Evolutionary conservation across 208 protist species (phyloP), one percentile per base, ranked within the genome.

Genomic region (Trypanosoma caninum): DNA sequence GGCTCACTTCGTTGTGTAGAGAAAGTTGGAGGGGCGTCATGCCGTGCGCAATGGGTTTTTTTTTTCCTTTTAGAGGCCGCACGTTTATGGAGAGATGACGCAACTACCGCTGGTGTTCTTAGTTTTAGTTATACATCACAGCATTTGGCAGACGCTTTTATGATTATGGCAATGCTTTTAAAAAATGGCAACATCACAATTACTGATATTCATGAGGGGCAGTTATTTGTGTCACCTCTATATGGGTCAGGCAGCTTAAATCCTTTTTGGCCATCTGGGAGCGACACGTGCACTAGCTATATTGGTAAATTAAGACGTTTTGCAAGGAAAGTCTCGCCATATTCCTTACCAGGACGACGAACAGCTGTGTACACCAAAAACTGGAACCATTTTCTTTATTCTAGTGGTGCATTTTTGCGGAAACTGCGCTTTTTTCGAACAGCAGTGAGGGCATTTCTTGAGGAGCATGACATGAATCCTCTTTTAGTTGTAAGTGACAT

Each of bases 401-500:
- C 73, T 40, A 62, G 53, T 23, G 55, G 51, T n/a, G 31, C 53
- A 13, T 65, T 66, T 2, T 23, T 56, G n/a, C 62, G 47, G 3
- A 56, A 62, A 8, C 27, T 89, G 45, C 60, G 48, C 0, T 30
- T 38, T 18, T 66, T 89, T 48, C 82, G 87, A 14, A 16, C 40
- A 2, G 64, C 46, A 13, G 65, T 80, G 46, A 72, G 78, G 63
- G 48, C 57, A 13, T 33, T 47, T 25, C 51, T 87, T 48, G 76
- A 89, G 28, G 65, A 63, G 18, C 52, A 70, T n/a, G 64, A 85
- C 27, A 59, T 87, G 8, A 55, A 63, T 25, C 79, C 84, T 2
- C 75, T 95, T n/a, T 78, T 95, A 8, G 74, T 81, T 51, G 62
- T 74, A 10, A 72, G 80, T 28, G 88, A 95, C 53, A 33, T 78